Evolutionary conservation across 106 monocot genomes (phyloP).

Genomic region (Phalaenopsis equestris): DNA sequence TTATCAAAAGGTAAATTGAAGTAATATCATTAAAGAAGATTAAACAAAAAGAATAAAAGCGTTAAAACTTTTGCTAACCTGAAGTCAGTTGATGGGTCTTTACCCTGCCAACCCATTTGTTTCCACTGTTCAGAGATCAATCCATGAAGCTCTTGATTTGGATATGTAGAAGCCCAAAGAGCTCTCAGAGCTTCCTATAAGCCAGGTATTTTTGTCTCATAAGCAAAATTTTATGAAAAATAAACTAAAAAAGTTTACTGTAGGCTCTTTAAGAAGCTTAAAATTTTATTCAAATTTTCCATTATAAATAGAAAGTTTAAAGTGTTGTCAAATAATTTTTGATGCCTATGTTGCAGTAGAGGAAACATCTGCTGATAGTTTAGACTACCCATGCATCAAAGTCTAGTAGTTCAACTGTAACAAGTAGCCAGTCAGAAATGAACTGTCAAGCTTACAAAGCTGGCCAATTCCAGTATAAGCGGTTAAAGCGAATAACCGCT

Average conservation of each 20-base stretch:
- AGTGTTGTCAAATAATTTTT: neutral
- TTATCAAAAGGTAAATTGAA: neutral
- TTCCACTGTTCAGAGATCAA: conserved; percentile 94
- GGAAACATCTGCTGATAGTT: neutral
- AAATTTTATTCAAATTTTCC: neutral
- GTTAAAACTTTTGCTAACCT: conserved; percentile 26
- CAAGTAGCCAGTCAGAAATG: neutral
- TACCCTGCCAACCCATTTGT: conserved; percentile 95
- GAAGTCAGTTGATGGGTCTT: conserved; percentile 91
- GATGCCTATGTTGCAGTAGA: neutral
- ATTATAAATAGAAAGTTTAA: neutral
- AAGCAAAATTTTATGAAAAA: neutral
- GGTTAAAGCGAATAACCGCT: neutral
- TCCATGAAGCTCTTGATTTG: conserved; percentile 58
- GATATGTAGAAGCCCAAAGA: conserved; percentile 81
- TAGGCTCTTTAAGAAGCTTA: neutral
- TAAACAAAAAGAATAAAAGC: neutral
- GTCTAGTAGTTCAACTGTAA: neutral
- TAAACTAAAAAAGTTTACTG: neutral
- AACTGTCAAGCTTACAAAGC: neutral
- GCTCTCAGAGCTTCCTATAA: conserved; percentile 72
- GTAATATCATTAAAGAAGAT: neutral
- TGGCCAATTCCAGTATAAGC: neutral
- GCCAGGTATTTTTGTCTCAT: neutral
- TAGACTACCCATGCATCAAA: neutral